Evolutionary conservation across 225 moss, liverwort and hornwort species (phyloP), one percentile per base, ranked within the genome.

Genomic region (Antitrichia curtipendula): DNA sequence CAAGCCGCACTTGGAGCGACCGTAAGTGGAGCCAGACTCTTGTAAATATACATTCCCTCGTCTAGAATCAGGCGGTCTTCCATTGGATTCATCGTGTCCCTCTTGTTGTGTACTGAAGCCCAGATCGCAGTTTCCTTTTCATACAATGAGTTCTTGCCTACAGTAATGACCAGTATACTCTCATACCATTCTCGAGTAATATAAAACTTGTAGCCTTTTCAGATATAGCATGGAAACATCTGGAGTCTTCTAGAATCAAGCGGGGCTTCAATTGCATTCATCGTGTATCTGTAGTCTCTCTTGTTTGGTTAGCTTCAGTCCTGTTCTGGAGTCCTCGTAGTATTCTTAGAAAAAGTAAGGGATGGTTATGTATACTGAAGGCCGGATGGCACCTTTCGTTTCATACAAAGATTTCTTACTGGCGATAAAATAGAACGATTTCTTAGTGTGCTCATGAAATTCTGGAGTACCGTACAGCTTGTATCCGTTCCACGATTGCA

Each of bases 1-100:
- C 43, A 85, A 91, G 43, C 75, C 75, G 31, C 89, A 80, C 53
- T 74, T 84, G 69, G 87, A 91, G 43, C 82, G 91, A 86, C 93
- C 90, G 59, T 91, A 87, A 87, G 57, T 36, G 32, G 52, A 84
- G 28, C 41, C 61, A 40, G 53, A 19, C 72, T 66, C 70, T 74
- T 88, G 76, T 69, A 77, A 76, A 63, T 75, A 68, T 68, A 27
- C 8, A 34, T 57, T 41, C 22, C 50, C 57, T 57, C 57, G 41
- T 76, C 16, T 38, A 80, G n/a, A 64, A 74, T 47, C 80, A 50
- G 40, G 49, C 74, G 31, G 17, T 78, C 57, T 40, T 78, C 28
- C 40, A 78, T 40, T 28, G 40, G 10, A 57, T 57, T 78, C 78
- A 40, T 78, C 40, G 3, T 24, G 78, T 53, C 61, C 40, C 77